Evolutionary conservation across 176 grass and related monocot species (phyloP), one percentile per base, ranked within the genome.

Genomic region (Aegilops sharonensis): DNA sequence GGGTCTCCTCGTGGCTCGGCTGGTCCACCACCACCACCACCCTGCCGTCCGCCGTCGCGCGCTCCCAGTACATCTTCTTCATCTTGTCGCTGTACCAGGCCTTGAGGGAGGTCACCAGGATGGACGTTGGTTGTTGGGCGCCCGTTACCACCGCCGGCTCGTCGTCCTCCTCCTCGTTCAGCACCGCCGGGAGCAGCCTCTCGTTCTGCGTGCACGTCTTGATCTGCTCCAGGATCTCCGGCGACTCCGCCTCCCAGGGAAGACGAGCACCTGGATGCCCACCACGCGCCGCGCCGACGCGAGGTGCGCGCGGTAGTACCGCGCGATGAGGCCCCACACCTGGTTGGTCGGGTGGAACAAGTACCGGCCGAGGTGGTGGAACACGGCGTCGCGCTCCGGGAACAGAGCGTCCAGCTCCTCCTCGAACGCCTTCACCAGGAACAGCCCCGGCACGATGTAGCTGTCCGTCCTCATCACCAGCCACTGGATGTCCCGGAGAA

Each of bases 41-140:
- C 52, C 81, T 75, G 4, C 86, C 89, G 56, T 11, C 12, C 14
- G 9, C 39, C 1, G 83, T 39, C 15, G 86, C 61, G 67, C 70
- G 68, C 78, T n/a, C 60, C 65, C 84, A 91, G 86, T 91, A 94
- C 82, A 84, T 86, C 20, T 66, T 83, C 77, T 72, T 48, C 24
- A 94, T 85, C 72, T 2, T 91, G 36, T 91, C 92, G 66, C 76
- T 74, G 80, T 86, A 91, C 52, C 80, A 90, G 0, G 47, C 31
- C 45, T 50, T 76, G 8, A 94, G 59, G 1, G 68, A 50, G 2
- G 89, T 83, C 1, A 91, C 60, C 43, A 91, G 72, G 0, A 94
- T 80, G 5, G 87, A 13, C 15, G 68, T 70, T 18, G 34, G 68
- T 39, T 39, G 21, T 11, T 39, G 21, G 68, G 68, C 68, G 2